A percentile compares a stretch with the other conserved stretches of the same genome.
Conservation (phyloP, 1,284 basidiomycete species). For the Meira miltonrushii region DNA sequence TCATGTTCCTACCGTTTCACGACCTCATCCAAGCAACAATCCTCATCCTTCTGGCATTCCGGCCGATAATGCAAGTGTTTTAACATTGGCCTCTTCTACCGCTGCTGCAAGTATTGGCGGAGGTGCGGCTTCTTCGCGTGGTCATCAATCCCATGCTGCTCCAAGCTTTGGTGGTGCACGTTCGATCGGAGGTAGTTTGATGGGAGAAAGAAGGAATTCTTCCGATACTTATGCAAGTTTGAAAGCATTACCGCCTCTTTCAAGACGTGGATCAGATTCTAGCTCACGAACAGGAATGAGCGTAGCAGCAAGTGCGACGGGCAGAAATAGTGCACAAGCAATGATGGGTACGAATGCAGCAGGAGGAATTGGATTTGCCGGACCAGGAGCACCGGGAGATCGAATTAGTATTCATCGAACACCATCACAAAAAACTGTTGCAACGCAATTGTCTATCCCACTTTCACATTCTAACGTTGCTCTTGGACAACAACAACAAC, state of each 20-base stretch:
- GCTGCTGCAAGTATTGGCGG: conserved; percentile 37
- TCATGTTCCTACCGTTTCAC: conserved; percentile 68
- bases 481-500: background rate
- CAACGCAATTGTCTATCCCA: conserved; percentile 40
- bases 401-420: conserved; percentile 37
- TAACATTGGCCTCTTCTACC: conserved; percentile 87
- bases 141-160: conserved; percentile 27
- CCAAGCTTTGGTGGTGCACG: conserved; percentile 35
- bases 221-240: conserved; percentile 43
- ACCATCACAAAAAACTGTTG: conserved; percentile 40
- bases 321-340: conserved; percentile 32
- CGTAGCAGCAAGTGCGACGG: conserved; percentile 33
- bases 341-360: conserved; percentile 16
- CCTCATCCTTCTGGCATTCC: conserved; percentile 84
- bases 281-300: conserved; percentile 30
- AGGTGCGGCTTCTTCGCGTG: conserved; percentile 17
- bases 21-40: conserved; percentile 89
- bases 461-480: conserved; percentile 21
- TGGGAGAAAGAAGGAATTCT: conserved; percentile 40
- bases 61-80: conserved; percentile 79
- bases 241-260: conserved; percentile 43
- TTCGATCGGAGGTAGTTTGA: conserved; percentile 37
- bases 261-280: conserved; percentile 42
- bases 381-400: conserved; percentile 16
- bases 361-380: background rate